phyloP scores from a whole-genome alignment of 208 protist species.

The Trypanosoma cruzi region DNA sequence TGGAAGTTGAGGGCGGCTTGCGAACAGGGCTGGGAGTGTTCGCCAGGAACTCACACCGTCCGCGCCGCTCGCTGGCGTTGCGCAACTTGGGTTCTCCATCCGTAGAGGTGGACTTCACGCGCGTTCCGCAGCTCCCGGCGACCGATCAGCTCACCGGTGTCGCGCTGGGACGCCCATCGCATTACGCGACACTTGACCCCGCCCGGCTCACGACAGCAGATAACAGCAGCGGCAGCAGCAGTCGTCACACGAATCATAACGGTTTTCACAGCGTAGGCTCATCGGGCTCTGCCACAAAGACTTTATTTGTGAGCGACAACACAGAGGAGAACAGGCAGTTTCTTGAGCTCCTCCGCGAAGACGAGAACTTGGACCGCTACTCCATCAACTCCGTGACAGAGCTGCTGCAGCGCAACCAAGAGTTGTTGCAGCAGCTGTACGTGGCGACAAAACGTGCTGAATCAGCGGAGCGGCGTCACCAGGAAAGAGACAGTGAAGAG shows the following conservation, averaged over 20 bases:
- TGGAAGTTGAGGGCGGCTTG: conserved; percentile 42
- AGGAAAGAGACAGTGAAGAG: background rate
- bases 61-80: conserved; percentile 11
- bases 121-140: conserved; percentile 41
- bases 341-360: conserved; percentile 53
- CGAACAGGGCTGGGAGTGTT: conserved; percentile 32
- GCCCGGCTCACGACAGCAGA: conserved; percentile 9
- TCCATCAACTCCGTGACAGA: conserved; percentile 69
- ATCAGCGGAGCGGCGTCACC: background rate
- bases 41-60: conserved; percentile 1
- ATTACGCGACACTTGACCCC: conserved; percentile 40
- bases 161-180: conserved; percentile 50
- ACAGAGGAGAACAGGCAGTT: conserved; percentile 35
- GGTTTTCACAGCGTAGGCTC: conserved; percentile 8
- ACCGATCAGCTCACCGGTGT: conserved; percentile 63
- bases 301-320: conserved; percentile 33
- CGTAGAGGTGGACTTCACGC: conserved; percentile 27
- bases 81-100: conserved; percentile 23
- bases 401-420: conserved; percentile 75
- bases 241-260: background rate
- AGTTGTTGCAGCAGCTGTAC: conserved; percentile 76
- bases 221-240: conserved; percentile 1
- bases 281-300: background rate
- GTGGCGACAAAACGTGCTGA: conserved; percentile 39
- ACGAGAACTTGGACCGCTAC: conserved; percentile 64